Evolutionary conservation across 2,329 filamentous ascomycete species (phyloP).

Genomic region (Ophiobolus disseminans): DNA sequence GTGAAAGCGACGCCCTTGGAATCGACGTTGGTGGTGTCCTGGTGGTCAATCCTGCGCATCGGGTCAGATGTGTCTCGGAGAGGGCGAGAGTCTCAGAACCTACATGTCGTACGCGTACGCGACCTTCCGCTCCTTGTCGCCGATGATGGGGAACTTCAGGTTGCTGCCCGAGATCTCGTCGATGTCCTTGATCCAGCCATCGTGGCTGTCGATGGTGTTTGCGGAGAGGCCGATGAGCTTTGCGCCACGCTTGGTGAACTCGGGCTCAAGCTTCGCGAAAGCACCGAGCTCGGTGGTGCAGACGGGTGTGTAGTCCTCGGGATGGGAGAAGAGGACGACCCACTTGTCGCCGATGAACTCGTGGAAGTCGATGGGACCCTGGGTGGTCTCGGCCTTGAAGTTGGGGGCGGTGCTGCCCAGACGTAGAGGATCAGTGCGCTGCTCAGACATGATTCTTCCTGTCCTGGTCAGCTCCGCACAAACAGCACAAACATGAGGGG

Average conservation of each 20-base stretch:
- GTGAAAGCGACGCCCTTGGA: conserved; percentile 65
- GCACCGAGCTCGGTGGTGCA: conserved; percentile 70
- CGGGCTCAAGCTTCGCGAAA: conserved; percentile 68
- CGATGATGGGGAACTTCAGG: conserved; percentile 61
- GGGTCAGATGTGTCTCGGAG: conserved; percentile 21
- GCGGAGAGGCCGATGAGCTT: conserved; percentile 67
- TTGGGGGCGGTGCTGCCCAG: conserved; percentile 72
- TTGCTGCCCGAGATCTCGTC: conserved; percentile 58
- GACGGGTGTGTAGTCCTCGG: conserved; percentile 66
- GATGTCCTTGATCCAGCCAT: conserved; percentile 62
- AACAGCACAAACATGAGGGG: conserved; percentile 40
- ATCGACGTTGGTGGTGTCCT: conserved; percentile 66
- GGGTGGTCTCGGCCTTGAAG: conserved; percentile 72
- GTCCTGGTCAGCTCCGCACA: conserved; percentile 25
- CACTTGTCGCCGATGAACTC: conserved; percentile 73
- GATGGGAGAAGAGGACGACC: conserved; percentile 75
- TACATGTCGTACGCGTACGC: conserved; percentile 61
- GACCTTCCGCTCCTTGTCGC: conserved; percentile 61
- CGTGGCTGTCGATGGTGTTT: conserved; percentile 60
- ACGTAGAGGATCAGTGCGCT: conserved; percentile 58
- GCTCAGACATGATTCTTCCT: conserved; percentile 38
- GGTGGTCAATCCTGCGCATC: conserved; percentile 55
- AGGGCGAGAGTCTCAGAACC: conserved; percentile 20
- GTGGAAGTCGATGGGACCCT: conserved; percentile 73
- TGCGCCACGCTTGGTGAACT: conserved; percentile 67